Evolutionary conservation across 345 rosid species (phyloP), one percentile per base, ranked within the genome.

Genomic region (Toxicodendron radicans): DNA sequence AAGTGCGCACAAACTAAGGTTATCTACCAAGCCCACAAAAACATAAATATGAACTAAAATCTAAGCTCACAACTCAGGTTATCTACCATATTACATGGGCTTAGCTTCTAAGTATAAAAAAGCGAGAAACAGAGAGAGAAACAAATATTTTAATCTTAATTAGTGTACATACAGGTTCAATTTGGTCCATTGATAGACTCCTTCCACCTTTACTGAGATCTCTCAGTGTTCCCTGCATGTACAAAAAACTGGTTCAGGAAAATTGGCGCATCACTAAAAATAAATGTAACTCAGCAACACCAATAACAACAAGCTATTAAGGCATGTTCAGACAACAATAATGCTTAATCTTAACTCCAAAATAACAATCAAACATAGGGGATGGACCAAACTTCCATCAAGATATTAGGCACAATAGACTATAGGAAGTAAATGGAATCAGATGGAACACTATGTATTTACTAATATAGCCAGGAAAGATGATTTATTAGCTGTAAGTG

Each of bases 141-240:
- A 43, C 0, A 67, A 33, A 43, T 49, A 52, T 70, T 58, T 24
- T 54, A 70, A 21, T 30, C 30, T 59, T 52, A 57, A 49, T 77
- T 38, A 32, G 51, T 23, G 61, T 35, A 81, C 83, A 66, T 89
- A 89, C 93, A 53, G 82, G 82, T 58, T 87, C 88, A 49, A 68
- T 78, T 72, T 84, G 90, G 70, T 84, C 91, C 27, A 72, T 16
- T 41, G 87, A 77, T 75, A 79, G 72, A 76, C 65, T 85, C 78
- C 88, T 87, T 71, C 83, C 91, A 59, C 93, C 91, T 80, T 87
- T 89, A 58, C 86, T 87, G 71, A 90, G 87, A 81, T 90, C 90
- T 78, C 94, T 85, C 60, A 90, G 71, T 58, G 89, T 86, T 79
- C 94, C 94, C 94, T 90, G 87, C 76, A 70, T 10, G 78, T 46